Evolutionary conservation across 2,329 filamentous ascomycete species (phyloP).

Genomic region (Diatrype stigma): DNA sequence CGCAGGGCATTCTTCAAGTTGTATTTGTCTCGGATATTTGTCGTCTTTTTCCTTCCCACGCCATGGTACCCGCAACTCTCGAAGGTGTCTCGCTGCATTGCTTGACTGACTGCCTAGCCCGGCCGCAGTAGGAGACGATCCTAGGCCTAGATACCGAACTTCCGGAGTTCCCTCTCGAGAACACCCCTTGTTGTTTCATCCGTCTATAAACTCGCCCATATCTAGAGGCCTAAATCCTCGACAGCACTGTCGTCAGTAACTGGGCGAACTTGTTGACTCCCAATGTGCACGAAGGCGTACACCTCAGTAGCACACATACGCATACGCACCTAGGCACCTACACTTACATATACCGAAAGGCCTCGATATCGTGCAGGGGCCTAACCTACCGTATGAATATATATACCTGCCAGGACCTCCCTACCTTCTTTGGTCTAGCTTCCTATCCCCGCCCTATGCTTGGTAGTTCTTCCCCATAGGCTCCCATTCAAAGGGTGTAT

Average conservation of each 20-base stretch:
- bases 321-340: not conserved
- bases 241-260: not conserved
- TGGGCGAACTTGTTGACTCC: not conserved
- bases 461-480: not conserved
- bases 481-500: not conserved
- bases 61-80: not conserved
- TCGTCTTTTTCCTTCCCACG: not conserved
- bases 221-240: not conserved
- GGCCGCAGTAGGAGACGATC: not conserved
- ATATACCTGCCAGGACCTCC: not conserved
- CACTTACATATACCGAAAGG: not conserved
- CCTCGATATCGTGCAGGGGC: not conserved
- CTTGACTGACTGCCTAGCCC: not conserved
- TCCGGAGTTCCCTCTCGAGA: not conserved
- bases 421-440: not conserved
- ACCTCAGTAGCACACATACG: not conserved
- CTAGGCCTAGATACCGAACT: not conserved
- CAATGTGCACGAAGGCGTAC: not conserved
- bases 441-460: not conserved
- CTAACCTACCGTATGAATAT: not conserved
- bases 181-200: not conserved
- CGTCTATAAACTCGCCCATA: not conserved
- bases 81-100: not conserved
- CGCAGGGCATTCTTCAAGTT: not conserved
- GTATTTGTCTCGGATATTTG: not conserved